Evolutionary conservation across 106 monocot species (phyloP), one percentile per base, ranked within the genome.

Genomic region (Iris macrosiphon): DNA sequence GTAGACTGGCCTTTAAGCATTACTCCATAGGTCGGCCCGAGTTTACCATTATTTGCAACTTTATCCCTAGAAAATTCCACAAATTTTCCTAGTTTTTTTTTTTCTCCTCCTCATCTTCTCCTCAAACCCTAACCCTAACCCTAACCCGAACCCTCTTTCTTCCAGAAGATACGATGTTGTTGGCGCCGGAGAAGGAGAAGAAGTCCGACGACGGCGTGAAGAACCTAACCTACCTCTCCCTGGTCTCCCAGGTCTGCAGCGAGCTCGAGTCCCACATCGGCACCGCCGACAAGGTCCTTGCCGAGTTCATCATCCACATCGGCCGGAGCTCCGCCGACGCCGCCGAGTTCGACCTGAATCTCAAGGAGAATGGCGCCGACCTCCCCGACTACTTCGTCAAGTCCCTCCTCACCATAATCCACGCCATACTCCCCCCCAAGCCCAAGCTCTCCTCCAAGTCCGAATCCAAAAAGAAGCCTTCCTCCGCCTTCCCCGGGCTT

Each of bases 311-410:
- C 83, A 93, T 74, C 31, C 83, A 93, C 23, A 71, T 93, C 28
- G 93, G 87, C 63, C 83, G 72, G 58, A 38, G 67, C 3, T 83
- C 87, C 19, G 41, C 60, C 4, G 59, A 77, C 25, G 79, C 81
- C 24, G 73, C 75, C 1, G 93, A 93, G 7, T 93, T 93, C 75
- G 87, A 87, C 18, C 38, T 68, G 66, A 79, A 71, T 63, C 77
- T 93, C 61, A 89, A 95, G 73, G 72, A 64, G 23, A 84, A 95
- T 23, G 94, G 85, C 26, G 94, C 89, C 25, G 89, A 89, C 39
- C 60, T 95, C 63, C 94, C 94, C 7, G 94, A 88, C 49, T 95
- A 95, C 68, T 89, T 95, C 73, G 89, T 95, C 22, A 78, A 76
- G 33, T 85, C 78, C 26, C 94, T 95, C 45, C 81, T 95, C 71